phyloP scores from a whole-genome alignment of 139 green algal genomes.

The Closterium sp. region DNA sequence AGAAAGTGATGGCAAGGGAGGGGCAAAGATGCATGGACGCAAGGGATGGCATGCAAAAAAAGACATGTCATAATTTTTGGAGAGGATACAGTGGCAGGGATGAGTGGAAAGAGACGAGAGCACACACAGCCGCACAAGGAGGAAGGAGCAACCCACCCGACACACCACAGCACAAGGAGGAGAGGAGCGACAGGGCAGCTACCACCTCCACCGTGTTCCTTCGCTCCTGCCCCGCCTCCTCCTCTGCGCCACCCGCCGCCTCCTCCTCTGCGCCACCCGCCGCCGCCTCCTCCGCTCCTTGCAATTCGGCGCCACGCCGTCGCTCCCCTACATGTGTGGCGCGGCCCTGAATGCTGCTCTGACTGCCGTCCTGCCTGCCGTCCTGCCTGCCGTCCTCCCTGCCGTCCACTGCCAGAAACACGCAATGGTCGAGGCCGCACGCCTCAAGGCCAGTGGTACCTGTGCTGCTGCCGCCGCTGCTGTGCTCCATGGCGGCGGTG shows the following conservation, averaged over 20 bases:
- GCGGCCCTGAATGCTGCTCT: too few species aligned
- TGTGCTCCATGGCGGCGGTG: neutral
- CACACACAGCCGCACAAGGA: neutral
- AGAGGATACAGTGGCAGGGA: too few species aligned
- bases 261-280: neutral
- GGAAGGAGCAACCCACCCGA: neutral
- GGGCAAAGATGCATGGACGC: too few species aligned
- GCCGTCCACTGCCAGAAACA: neutral
- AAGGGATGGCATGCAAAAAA: too few species aligned
- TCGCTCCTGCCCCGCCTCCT: neutral
- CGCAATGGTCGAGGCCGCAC: neutral
- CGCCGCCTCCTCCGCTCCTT: neutral
- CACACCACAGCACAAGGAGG: neutral
- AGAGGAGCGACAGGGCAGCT: neutral
- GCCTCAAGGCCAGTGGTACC: neutral
- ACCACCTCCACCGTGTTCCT: neutral
- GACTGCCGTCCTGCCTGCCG: too few species aligned
- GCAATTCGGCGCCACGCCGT: too few species aligned
- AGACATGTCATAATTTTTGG: too few species aligned
- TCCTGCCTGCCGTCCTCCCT: neutral
- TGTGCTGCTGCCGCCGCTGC: neutral
- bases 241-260: neutral
- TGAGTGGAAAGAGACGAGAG: neutral
- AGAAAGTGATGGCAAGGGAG: too few species aligned
- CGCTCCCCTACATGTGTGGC: too few species aligned